phyloP scores from a whole-genome alignment of 495 filamentous ascomycete genomes.

The Glarea lozoyensis region DNA sequence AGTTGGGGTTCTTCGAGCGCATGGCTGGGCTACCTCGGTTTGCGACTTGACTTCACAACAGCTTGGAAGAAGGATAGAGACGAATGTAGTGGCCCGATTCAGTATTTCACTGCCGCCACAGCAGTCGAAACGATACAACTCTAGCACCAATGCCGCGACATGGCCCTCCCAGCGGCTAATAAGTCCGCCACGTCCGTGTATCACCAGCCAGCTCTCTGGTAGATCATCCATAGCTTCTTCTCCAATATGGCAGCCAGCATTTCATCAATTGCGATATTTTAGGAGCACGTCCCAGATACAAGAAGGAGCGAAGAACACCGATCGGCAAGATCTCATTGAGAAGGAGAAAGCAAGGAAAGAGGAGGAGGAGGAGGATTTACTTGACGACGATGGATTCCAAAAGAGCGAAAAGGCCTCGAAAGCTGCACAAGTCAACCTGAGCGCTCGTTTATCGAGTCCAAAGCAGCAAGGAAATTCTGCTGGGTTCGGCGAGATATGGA shows the following conservation, averaged over 20 bases:
- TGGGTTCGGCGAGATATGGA: slow-evolving; percentile 69
- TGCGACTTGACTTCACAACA: slow-evolving; percentile 10
- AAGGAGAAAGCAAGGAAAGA: slow-evolving; percentile 18
- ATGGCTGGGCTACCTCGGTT: slow-evolving; percentile 11
- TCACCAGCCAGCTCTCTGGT: not conserved
- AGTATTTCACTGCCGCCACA: not conserved
- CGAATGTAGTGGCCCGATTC: not conserved
- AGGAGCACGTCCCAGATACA: slow-evolving; percentile 13
- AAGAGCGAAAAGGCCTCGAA: slow-evolving; percentile 64
- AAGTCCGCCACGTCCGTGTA: not conserved
- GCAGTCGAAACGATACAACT: slow-evolving; percentile 4
- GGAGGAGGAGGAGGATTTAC: slow-evolving; percentile 17
- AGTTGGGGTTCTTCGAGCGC: slow-evolving; percentile 9
- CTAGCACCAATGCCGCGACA: slow-evolving; percentile 6
- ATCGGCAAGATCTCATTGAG: slow-evolving; percentile 18
- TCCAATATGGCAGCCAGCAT: slow-evolving; percentile 20
- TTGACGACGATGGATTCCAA: slow-evolving; percentile 14
- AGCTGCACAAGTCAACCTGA: slow-evolving; percentile 84
- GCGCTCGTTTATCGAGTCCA: slow-evolving; percentile 77
- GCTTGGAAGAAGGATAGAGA: not conserved
- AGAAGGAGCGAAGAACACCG: slow-evolving; percentile 12
- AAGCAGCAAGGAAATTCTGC: slow-evolving; percentile 51
- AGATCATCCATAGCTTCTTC: not conserved
- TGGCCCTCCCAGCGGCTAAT: slow-evolving; percentile 1
- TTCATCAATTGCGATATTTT: slow-evolving; percentile 18